Evolutionary conservation across 768 basidiomycete species (phyloP).

Genomic region (Hericium erinaceus): DNA sequence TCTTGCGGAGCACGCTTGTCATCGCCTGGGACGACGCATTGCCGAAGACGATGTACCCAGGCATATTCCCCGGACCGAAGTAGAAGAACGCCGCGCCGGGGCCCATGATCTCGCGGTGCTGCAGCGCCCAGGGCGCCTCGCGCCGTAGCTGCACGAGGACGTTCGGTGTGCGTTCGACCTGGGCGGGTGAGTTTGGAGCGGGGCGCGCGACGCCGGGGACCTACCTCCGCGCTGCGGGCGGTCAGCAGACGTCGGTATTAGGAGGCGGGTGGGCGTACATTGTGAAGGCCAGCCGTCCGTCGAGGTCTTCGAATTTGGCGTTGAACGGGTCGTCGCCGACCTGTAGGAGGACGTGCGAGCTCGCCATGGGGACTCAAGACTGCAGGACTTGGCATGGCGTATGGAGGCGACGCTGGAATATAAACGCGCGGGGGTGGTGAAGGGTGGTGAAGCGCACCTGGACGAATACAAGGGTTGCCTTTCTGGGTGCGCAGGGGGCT

Average conservation of each 20-base stretch:
- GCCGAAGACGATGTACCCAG: slow-evolving; percentile 63
- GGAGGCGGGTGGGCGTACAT: slow-evolving; percentile 37
- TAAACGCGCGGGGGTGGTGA: background rate
- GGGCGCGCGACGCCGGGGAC: slow-evolving; percentile 1
- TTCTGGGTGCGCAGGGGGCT: slow-evolving; percentile 1
- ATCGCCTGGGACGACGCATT: slow-evolving; percentile 50
- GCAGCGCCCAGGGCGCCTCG: slow-evolving; percentile 56
- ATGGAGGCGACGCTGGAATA: background rate
- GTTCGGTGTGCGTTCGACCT: slow-evolving; percentile 54
- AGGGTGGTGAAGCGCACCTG: background rate
- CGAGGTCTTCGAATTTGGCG: slow-evolving; percentile 52
- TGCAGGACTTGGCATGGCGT: too few species aligned
- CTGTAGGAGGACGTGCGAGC: slow-evolving; percentile 46
- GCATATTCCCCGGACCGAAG: slow-evolving; percentile 53
- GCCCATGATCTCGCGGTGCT: slow-evolving; percentile 67
- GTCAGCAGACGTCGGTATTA: background rate
- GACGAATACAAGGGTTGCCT: slow-evolving; percentile 14
- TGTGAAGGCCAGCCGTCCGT: slow-evolving; percentile 56
- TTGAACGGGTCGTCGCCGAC: slow-evolving; percentile 56
- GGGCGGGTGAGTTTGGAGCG: background rate
- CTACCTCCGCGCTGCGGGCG: background rate
- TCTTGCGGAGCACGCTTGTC: slow-evolving; percentile 47
- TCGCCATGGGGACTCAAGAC: slow-evolving; percentile 20
- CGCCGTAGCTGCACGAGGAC: slow-evolving; percentile 54
- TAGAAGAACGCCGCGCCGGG: slow-evolving; percentile 71